Evolutionary conservation across 106 monocot species (phyloP).

Genomic region (Vanilla planifolia): DNA sequence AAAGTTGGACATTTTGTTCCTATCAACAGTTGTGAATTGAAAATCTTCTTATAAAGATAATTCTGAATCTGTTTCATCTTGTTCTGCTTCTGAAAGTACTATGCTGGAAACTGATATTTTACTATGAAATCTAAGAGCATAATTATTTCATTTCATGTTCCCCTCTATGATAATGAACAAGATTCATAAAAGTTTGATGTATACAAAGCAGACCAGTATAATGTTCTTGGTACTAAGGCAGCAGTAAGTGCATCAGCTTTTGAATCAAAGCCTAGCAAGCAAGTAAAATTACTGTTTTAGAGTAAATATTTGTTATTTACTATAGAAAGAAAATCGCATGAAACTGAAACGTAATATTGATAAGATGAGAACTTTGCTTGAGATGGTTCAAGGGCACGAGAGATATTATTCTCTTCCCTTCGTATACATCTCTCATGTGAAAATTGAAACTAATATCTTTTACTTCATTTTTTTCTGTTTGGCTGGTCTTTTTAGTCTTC

Average conservation of each 20-base stretch:
- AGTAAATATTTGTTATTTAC: slow-evolving; percentile 43
- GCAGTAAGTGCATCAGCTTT: slow-evolving; percentile 7
- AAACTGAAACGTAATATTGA: slow-evolving; percentile 44
- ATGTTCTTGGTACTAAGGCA: slow-evolving; percentile 2
- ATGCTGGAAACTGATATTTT: slow-evolving; percentile 21
- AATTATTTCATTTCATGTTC: too few species aligned
- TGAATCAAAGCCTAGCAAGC: slow-evolving; percentile 19
- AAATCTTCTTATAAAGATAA: too few species aligned
- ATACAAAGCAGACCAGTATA: too few species aligned
- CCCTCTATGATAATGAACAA: too few species aligned
- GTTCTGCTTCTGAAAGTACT: too few species aligned
- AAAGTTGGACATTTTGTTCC: not conserved
- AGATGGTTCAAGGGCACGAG: slow-evolving; percentile 30
- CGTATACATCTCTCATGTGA: slow-evolving; percentile 45
- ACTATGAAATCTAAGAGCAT: slow-evolving; percentile 51
- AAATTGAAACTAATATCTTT: slow-evolving; percentile 15
- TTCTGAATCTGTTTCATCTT: too few species aligned
- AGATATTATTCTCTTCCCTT: slow-evolving; percentile 54
- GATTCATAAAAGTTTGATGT: too few species aligned
- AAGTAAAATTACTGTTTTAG: slow-evolving; percentile 41
- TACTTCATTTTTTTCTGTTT: too few species aligned
- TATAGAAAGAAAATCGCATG: slow-evolving; percentile 17
- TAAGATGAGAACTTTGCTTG: slow-evolving; percentile 36
- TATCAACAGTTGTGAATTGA: too few species aligned
- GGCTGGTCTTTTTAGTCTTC: too few species aligned